Base-by-base conservation (phyloP, 2,329 filamentous ascomycete species). In the Penicillium sp. region DNA sequence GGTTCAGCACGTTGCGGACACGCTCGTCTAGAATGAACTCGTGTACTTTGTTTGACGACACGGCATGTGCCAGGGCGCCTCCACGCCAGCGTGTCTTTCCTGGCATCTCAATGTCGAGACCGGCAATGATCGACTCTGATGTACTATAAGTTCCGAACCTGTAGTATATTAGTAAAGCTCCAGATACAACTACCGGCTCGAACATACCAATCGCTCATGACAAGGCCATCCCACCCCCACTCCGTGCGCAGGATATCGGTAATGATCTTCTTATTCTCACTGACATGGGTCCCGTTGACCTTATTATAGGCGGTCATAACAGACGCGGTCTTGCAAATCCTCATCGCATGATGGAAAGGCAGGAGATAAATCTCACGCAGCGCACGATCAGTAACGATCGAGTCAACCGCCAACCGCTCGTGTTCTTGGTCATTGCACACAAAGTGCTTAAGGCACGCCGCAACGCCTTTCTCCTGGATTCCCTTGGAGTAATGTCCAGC, bases 361-460 rank as follows among this genome's bases (percentile, higher is more conserved):
- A 85, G 79, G 3, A 90, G 78, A 65, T 90, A 89, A 17, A 89
- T 85, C 69, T 90, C 88, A 19, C 87, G 79, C 59, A 89, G 71
- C 1, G 86, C 84, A 53, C 86, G 78, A 61, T 87, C 69, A 1
- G 79, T 81, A 3, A 82, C 66, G 55, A 81, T 77, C 19, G 74
- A 78, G 66, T 75, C 73, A 6, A 81, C 77, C 1, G 76, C 76
- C 72, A 80, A 70, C 7, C 80, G 72, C 67, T 81, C 77, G 58
- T 81, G 77, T 53, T 82, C 80, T 62, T 80, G 78, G 50, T 82
- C 80, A 68, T 82, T 82, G 64, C 76, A 78, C 46, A 82, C 80
- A 61, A 81, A 81, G 60, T 82, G 91, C 80, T 95, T 95, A 67
- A 93, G 88, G 0, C 91, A 92, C 11, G 91, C 90, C 7, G 89